A percentile compares a stretch with the other conserved stretches of the same genome.
phyloP scores from a whole-genome alignment of 2,329 filamentous ascomycete genomes.

The Claviceps sp. region DNA sequence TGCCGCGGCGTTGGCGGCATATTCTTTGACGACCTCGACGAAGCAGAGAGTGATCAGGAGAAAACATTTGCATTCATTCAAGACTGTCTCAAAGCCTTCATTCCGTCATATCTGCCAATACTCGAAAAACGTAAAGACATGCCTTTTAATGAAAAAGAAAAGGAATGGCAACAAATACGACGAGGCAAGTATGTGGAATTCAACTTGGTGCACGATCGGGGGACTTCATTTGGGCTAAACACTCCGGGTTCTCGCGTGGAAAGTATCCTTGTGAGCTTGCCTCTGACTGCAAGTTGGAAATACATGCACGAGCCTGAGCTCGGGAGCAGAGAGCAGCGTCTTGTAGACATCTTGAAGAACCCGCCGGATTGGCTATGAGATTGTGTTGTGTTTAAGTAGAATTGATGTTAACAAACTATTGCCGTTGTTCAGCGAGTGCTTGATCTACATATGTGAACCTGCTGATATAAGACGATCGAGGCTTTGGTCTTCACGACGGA shows the following conservation, averaged over 20 bases:
- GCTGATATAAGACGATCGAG: too few relatives aligned
- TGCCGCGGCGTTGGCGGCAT: conserved; percentile 83
- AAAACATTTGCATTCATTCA: conserved; percentile 82
- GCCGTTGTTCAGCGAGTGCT: not conserved
- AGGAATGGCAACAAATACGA: conserved; percentile 91
- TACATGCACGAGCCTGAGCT: conserved; percentile 86
- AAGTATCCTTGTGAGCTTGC: conserved; percentile 95
- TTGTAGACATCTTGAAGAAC: conserved; percentile 57
- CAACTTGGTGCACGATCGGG: conserved; percentile 92
- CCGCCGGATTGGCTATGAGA: conserved; percentile 53
- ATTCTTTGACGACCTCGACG: conserved; percentile 96
- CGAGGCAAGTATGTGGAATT: conserved; percentile 97
- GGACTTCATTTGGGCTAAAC: conserved; percentile 86
- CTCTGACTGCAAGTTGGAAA: conserved; percentile 82
- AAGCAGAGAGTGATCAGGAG: conserved; percentile 72
- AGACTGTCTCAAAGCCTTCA: conserved; percentile 72
- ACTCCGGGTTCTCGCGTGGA: conserved; percentile 85
- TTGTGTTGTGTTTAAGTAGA: not conserved
- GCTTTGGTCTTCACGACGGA: too few relatives aligned
- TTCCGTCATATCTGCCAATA: conserved; percentile 85
- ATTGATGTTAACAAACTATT: not conserved
- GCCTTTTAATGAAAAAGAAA: conserved; percentile 74
- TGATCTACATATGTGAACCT: not conserved
- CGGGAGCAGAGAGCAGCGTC: conserved; percentile 61
- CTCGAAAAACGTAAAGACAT: conserved; percentile 80